phyloP scores from a whole-genome alignment of 805 yeast genomes.

The Candida palmyrensis region DNA sequence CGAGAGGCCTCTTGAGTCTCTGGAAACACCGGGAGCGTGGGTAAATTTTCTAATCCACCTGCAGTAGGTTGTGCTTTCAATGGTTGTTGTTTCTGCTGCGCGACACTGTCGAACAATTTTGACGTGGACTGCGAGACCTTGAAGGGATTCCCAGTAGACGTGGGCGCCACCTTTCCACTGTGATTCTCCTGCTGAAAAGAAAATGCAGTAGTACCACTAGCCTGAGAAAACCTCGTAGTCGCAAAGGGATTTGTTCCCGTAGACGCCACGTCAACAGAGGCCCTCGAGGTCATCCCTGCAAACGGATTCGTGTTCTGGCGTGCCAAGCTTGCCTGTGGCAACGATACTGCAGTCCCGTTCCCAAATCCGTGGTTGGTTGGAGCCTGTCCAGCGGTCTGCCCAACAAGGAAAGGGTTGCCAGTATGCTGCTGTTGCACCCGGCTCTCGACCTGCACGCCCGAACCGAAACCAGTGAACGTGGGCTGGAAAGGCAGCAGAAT shows the following conservation, averaged over 20 bases:
- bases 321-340: constrained; percentile 12
- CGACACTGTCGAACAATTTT: constrained; percentile 22
- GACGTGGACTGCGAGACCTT: constrained; percentile 35
- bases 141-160: constrained; percentile 62
- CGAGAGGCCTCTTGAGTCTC: constrained; percentile 49
- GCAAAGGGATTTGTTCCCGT: constrained; percentile 40
- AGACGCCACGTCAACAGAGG: constrained; percentile 11
- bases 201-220: constrained; percentile 28
- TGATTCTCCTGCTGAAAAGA: constrained; percentile 13
- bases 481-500: neutral
- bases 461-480: constrained; percentile 4
- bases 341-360: neutral
- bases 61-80: constrained; percentile 56
- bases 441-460: neutral
- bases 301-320: constrained; percentile 36
- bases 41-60: constrained; percentile 66
- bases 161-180: constrained; percentile 20
- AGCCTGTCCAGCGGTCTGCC: constrained; percentile 5
- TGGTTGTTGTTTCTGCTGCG: constrained; percentile 15
- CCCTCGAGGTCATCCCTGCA: constrained; percentile 15
- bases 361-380: neutral
- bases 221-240: constrained; percentile 29
- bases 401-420: constrained; percentile 4
- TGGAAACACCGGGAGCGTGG: constrained; percentile 66
- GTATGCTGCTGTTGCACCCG: constrained; percentile 3